These are phyloP conservation scores for Gossypium rotundifolium DNA, from an alignment of 345 rosid species.

Conservation along the genomic window DNA sequence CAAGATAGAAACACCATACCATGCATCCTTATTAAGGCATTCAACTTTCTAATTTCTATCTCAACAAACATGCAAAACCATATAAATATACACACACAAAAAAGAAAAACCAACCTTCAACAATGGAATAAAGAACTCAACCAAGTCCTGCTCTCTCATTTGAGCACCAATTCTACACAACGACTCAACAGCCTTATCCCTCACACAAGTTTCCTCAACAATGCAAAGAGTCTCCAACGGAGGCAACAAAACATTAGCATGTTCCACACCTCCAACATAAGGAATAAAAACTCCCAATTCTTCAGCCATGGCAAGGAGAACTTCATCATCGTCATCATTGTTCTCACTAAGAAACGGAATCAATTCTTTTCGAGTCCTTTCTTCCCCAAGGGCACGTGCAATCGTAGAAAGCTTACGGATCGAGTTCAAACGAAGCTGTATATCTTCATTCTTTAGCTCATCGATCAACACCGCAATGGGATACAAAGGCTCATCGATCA, in stretches of 20 bases:
- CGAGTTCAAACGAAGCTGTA: conserved; percentile 68
- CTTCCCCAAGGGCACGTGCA: conserved; percentile 79
- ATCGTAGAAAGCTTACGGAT: conserved; percentile 61
- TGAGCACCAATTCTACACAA: conserved; percentile 65
- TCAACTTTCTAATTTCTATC: neutral
- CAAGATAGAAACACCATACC: neutral
- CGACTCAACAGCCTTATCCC: conserved; percentile 70
- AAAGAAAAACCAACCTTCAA: conserved; percentile 44
- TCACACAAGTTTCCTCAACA: conserved; percentile 73
- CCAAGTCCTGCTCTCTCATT: conserved; percentile 65
- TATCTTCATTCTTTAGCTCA: conserved; percentile 75
- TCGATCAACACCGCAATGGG: conserved; percentile 75
- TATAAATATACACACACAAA: neutral
- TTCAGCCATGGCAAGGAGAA: conserved; percentile 73
- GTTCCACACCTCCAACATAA: conserved; percentile 67
- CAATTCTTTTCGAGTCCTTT: conserved; percentile 67
- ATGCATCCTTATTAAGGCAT: neutral
- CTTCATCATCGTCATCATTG: conserved; percentile 79
- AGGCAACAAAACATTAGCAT: conserved; percentile 56
- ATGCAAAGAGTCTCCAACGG: conserved; percentile 63
- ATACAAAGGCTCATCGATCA: conserved; percentile 66
- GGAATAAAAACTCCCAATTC: conserved; percentile 77
- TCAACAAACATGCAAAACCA: neutral
- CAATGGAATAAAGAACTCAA: conserved; percentile 54
- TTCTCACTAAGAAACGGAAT: conserved; percentile 71